A percentile compares a stretch with the other conserved stretches of the same genome.
Conservation (phyloP, 2,329 filamentous ascomycete genomes). For the Nothophoma quercina region DNA sequence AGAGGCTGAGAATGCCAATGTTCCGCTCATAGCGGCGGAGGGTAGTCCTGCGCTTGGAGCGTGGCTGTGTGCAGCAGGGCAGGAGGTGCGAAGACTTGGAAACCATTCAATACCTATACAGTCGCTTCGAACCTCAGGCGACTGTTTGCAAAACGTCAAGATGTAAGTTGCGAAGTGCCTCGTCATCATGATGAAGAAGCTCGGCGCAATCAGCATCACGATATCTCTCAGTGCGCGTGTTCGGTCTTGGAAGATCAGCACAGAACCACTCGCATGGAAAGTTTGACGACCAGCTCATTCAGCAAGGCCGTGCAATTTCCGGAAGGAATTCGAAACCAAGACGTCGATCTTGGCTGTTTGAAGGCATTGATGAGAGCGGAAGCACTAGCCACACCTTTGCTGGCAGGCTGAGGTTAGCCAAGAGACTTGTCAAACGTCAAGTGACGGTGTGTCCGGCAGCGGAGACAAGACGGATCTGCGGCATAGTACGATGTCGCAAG, state of each 20-base stretch:
- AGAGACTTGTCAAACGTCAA: neutral
- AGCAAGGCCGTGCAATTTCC: constrained; percentile 2
- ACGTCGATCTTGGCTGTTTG: neutral
- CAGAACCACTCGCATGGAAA: neutral
- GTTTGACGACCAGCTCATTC: no score
- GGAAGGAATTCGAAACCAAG: neutral
- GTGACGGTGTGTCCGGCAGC: neutral
- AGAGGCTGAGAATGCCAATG: neutral
- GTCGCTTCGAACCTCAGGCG: no score
- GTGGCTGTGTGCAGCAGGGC: no score
- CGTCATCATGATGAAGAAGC: neutral
- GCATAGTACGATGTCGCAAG: neutral
- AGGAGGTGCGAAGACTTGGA: no score
- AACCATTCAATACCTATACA: no score
- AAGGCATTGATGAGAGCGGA: no score
- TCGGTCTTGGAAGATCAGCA: neutral
- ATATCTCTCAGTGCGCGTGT: neutral
- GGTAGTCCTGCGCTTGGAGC: no score
- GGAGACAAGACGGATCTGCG: constrained; percentile 2
- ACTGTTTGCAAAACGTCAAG: no score
- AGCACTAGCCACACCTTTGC: constrained; percentile 8
- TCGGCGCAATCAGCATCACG: neutral
- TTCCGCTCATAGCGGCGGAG: neutral
- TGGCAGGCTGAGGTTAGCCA: no score
- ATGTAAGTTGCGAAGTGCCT: no score